Conservation (phyloP, 192 early-diverging fungal species). For the Coemansia sp. region DNA sequence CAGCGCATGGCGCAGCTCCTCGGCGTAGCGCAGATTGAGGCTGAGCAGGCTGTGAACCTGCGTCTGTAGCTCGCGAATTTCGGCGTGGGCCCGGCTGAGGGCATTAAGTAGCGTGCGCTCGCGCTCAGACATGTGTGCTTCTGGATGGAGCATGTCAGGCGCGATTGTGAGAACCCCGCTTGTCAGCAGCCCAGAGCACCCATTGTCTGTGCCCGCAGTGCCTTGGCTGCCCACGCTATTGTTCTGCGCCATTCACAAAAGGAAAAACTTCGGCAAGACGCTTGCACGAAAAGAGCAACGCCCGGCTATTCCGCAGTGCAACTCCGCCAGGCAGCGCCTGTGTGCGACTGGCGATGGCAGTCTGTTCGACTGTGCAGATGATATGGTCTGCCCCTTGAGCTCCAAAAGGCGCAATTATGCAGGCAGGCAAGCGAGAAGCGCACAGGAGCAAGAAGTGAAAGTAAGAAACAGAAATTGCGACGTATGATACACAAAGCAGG, state of each 20-base stretch:
- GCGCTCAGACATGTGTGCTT: conserved; percentile 18
- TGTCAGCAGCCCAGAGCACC: neutral
- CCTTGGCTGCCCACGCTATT: conserved; percentile 8
- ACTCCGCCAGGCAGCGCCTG: neutral
- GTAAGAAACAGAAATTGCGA: neutral
- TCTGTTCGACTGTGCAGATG: neutral
- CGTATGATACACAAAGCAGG: conserved; percentile 2
- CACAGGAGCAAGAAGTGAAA: neutral
- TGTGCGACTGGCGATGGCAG: neutral
- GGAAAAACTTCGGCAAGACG: conserved; percentile 5
- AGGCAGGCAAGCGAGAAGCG: neutral
- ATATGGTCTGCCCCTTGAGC: neutral
- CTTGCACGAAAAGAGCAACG: no score
- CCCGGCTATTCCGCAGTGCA: neutral
- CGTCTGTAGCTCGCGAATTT: conserved; percentile 26
- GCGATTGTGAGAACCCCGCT: conserved; percentile 11
- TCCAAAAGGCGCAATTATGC: neutral
- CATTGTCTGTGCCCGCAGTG: conserved; percentile 7
- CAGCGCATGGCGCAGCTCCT: conserved; percentile 36
- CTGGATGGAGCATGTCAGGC: conserved; percentile 10
- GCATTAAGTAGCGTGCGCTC: conserved; percentile 20
- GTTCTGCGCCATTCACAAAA: conserved; percentile 7
- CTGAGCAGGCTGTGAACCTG: conserved; percentile 24
- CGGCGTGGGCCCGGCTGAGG: conserved; percentile 20
- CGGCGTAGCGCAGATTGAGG: conserved; percentile 41